Evolutionary conservation across 2,329 filamentous ascomycete genomes (phyloP).

Genomic region (Fusarium sp.): DNA sequence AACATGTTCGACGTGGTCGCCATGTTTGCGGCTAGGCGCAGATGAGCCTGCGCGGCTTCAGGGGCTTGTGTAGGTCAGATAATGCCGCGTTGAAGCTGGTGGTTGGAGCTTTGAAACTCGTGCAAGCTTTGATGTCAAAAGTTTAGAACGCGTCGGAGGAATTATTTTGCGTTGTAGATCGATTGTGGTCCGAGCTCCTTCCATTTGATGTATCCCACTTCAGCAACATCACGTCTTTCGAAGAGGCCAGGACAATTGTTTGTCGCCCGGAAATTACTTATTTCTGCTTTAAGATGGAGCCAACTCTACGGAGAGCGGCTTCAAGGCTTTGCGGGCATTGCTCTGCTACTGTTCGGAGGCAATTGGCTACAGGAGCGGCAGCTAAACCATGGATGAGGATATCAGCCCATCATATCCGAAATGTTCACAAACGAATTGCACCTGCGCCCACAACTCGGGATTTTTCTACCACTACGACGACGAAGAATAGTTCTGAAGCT

Average conservation of each 20-base stretch:
- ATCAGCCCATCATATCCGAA: slow-evolving; percentile 45
- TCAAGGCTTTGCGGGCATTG: slow-evolving; percentile 54
- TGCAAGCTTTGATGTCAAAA: slow-evolving; percentile 47
- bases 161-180: slow-evolving; percentile 48
- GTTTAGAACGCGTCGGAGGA: slow-evolving; percentile 47
- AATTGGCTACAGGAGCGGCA: slow-evolving; percentile 39
- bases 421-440: slow-evolving; percentile 42
- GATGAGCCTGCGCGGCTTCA: slow-evolving; percentile 60
- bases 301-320: slow-evolving; percentile 52
- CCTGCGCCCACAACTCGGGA: slow-evolving; percentile 33
- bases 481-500: slow-evolving; percentile 42
- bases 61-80: slow-evolving; percentile 42
- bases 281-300: slow-evolving; percentile 49
- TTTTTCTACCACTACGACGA: slow-evolving; percentile 47
- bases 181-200: slow-evolving; percentile 46
- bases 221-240: slow-evolving; percentile 25
- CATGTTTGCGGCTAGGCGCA: slow-evolving; percentile 70
- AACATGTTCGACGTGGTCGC: slow-evolving; percentile 99
- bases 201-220: slow-evolving; percentile 42
- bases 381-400: slow-evolving; percentile 42
- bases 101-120: slow-evolving; percentile 35
- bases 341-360: slow-evolving; percentile 48
- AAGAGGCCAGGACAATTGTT: slow-evolving; percentile 23
- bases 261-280: slow-evolving; percentile 12
- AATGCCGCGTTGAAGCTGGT: slow-evolving; percentile 41